These are phyloP conservation scores for Macadamia integrifolia DNA, from an alignment of 164 flowering plant genomes.

Conservation along the genomic window DNA sequence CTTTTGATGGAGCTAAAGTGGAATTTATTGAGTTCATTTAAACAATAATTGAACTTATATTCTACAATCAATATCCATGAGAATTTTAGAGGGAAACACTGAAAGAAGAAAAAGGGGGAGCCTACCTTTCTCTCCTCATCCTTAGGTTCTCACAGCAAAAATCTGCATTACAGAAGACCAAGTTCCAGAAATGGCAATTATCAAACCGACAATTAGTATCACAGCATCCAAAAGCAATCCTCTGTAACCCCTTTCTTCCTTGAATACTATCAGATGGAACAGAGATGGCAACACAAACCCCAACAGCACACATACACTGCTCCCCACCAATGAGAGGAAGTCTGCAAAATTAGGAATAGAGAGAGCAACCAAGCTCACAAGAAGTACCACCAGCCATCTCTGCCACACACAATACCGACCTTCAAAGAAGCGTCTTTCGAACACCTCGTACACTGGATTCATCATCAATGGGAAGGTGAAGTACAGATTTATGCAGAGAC, in stretches of 20 bases:
- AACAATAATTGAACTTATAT: too few species aligned
- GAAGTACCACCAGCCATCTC: slow-evolving; percentile 67
- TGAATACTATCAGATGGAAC: slow-evolving; percentile 66
- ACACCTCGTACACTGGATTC: slow-evolving; percentile 87
- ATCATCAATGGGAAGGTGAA: slow-evolving; percentile 86
- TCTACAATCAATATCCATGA: too few species aligned
- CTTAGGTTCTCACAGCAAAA: slow-evolving; percentile 20
- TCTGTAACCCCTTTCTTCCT: slow-evolving; percentile 39
- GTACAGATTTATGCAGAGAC: slow-evolving; percentile 71
- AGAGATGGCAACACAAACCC: slow-evolving; percentile 82
- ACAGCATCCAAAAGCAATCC: slow-evolving; percentile 29
- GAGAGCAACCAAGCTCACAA: slow-evolving; percentile 61
- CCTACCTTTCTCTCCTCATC: not conserved
- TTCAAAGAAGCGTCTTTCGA: slow-evolving; percentile 56
- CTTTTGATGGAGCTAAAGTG: too few species aligned
- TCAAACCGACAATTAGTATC: slow-evolving; percentile 43
- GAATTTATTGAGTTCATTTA: too few species aligned
- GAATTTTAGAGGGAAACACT: too few species aligned
- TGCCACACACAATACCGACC: slow-evolving; percentile 57
- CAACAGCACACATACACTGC: slow-evolving; percentile 28
- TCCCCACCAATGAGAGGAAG: slow-evolving; percentile 63
- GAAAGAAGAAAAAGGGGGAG: too few species aligned
- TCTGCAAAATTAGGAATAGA: slow-evolving; percentile 85
- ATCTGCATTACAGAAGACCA: slow-evolving; percentile 46
- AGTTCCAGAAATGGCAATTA: slow-evolving; percentile 57